Conservation (phyloP, 2,329 filamentous ascomycete species). For the Teratosphaeria nubilosa region DNA sequence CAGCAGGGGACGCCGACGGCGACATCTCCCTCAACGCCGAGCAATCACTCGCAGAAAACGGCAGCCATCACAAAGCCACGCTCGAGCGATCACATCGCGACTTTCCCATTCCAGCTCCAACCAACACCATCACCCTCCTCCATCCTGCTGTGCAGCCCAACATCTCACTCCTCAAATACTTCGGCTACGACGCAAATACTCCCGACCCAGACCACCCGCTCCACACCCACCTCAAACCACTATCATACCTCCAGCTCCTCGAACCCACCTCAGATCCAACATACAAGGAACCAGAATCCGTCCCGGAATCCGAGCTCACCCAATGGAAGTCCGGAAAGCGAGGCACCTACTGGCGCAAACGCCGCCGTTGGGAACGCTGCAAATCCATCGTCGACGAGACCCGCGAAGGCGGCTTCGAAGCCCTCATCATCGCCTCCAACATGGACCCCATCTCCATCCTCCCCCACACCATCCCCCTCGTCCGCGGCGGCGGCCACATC, state of each 20-base stretch:
- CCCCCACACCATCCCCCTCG: slow-evolving; percentile 63
- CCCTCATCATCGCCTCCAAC: slow-evolving; percentile 67
- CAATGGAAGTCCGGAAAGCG: slow-evolving; percentile 72
- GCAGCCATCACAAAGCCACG: slow-evolving; percentile 3
- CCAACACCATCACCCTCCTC: slow-evolving; percentile 70
- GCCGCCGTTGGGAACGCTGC: slow-evolving; percentile 66
- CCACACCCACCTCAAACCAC: slow-evolving; percentile 65
- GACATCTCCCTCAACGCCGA: slow-evolving; percentile 1
- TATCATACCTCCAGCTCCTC: slow-evolving; percentile 88
- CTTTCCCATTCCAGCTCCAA: slow-evolving; percentile 52
- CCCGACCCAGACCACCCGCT: slow-evolving; percentile 63
- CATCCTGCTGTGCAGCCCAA: slow-evolving; percentile 82
- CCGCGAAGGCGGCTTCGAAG: slow-evolving; percentile 65
- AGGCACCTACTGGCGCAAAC: slow-evolving; percentile 80
- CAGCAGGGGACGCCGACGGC: slow-evolving; percentile 11
- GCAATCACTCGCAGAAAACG: neutral
- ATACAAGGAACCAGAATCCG: slow-evolving; percentile 57
- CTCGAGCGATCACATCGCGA: slow-evolving; percentile 27
- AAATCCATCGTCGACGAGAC: slow-evolving; percentile 64
- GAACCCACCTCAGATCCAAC: slow-evolving; percentile 64
- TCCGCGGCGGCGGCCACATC: slow-evolving; percentile 73
- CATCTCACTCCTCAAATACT: slow-evolving; percentile 78
- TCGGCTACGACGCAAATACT: slow-evolving; percentile 67
- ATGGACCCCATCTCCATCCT: slow-evolving; percentile 76
- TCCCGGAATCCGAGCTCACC: slow-evolving; percentile 52